Conservation (phyloP, 2,329 filamentous ascomycete species). For the Phoma sp. region DNA sequence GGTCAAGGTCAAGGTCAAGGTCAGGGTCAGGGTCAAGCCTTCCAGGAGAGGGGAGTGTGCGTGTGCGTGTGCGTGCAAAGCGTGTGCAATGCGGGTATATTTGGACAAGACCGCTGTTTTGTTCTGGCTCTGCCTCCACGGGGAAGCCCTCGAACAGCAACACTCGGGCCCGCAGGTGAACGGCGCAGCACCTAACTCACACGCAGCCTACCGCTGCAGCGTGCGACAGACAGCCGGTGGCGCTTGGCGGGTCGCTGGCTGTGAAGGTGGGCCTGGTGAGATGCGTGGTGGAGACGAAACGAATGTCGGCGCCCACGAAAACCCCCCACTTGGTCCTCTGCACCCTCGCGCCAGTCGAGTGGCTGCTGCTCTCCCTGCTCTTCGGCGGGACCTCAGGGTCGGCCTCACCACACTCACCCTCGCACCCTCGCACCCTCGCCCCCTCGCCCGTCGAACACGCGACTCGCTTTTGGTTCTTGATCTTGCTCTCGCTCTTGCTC, state of each 20-base stretch:
- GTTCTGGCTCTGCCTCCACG: constrained; percentile 22
- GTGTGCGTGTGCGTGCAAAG: neutral
- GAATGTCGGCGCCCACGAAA: constrained; percentile 28
- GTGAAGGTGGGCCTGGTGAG: constrained; percentile 17
- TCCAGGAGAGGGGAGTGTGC: constrained; percentile 1
- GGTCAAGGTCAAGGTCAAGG: too few species aligned
- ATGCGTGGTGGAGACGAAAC: constrained; percentile 16
- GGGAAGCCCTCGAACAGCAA: constrained; percentile 20
- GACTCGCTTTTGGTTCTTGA: constrained; percentile 3
- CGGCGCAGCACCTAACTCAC: constrained; percentile 29
- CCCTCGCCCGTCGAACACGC: constrained; percentile 4
- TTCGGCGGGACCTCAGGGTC: constrained; percentile 12
- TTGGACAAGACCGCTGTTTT: constrained; percentile 10
- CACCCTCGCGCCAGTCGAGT: constrained; percentile 15
- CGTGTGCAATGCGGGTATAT: constrained; percentile 4
- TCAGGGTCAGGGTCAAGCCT: neutral
- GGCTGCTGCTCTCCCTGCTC: constrained; percentile 6
- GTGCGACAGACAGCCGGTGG: constrained; percentile 31
- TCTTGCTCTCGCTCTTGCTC: neutral
- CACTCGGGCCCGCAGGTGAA: constrained; percentile 26
- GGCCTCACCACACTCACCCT: neutral
- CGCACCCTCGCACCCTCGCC: neutral
- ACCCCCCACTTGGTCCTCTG: constrained; percentile 24
- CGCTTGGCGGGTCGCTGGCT: constrained; percentile 26
- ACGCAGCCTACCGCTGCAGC: constrained; percentile 30